Conservation (phyloP, 2,329 filamentous ascomycete genomes). For the Colletotrichum eleusines region DNA sequence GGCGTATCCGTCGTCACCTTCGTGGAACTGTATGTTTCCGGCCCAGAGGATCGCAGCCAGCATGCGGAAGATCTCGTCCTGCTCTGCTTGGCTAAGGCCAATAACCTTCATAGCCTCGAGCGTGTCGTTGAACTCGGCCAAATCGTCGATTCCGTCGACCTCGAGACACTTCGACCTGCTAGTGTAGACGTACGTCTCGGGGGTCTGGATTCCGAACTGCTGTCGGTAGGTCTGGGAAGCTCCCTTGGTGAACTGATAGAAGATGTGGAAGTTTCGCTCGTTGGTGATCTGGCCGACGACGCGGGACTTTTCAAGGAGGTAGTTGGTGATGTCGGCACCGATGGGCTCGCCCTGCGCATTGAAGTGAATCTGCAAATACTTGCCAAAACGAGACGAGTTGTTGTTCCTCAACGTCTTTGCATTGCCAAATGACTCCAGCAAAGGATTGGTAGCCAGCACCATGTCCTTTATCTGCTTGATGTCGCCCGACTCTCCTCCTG, state of each 20-base stretch:
- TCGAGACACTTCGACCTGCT: conserved; percentile 95
- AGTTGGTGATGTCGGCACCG: conserved; percentile 98
- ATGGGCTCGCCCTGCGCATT: conserved; percentile 91
- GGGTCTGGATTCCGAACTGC: conserved; percentile 90
- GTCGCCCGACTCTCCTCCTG: conserved; percentile 83
- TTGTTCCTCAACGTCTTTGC: conserved; percentile 98
- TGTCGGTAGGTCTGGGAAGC: conserved; percentile 89
- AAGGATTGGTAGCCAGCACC: conserved; percentile 97
- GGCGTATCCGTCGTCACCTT: conserved; percentile 91
- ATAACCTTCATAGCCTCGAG: conserved; percentile 95
- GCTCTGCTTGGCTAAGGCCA: conserved; percentile 86
- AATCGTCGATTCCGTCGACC: conserved; percentile 93
- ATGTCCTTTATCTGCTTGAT: conserved; percentile 99
- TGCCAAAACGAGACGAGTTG: conserved; percentile 98
- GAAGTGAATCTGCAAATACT: conserved; percentile 98
- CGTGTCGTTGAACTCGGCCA: conserved; percentile 89
- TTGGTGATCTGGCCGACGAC: conserved; percentile 95
- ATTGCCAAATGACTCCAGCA: conserved; percentile 98
- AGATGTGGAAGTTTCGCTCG: conserved; percentile 99
- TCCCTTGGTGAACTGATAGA: conserved; percentile 98
- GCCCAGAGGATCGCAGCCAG: conserved; percentile 92
- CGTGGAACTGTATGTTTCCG: conserved; percentile 90
- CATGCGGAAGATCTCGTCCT: conserved; percentile 98
- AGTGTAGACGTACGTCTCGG: conserved; percentile 93
- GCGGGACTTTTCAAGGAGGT: conserved; percentile 93